These are phyloP conservation scores for Pythium grandisporangium DNA, from an alignment of 352 stramenopile species.

Conservation along the genomic window DNA sequence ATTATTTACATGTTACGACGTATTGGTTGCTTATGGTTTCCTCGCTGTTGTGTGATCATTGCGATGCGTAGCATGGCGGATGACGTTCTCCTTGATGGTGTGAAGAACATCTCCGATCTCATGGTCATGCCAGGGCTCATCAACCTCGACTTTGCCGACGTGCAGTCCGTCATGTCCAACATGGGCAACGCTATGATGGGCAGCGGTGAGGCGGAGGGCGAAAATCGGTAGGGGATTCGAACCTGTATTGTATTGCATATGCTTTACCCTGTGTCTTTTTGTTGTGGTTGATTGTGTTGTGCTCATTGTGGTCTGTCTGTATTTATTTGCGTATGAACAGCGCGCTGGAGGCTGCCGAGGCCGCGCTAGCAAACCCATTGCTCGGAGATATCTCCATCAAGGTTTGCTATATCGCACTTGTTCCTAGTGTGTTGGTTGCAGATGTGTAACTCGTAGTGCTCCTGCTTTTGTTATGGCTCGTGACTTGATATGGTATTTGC, in stretches of 20 bases:
- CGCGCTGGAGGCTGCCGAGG: constrained; percentile 76
- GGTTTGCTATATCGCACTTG: too few species aligned
- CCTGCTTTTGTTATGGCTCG: too few species aligned
- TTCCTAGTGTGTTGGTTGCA: too few species aligned
- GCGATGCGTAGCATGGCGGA: constrained; percentile 49
- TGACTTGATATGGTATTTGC: too few species aligned
- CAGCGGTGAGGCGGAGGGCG: constrained; percentile 87
- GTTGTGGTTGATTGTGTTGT: too few species aligned
- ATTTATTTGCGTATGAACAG: constrained; percentile 15
- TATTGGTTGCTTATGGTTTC: too few species aligned
- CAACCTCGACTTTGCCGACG: constrained; percentile 83
- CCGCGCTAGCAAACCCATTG: constrained; percentile 80
- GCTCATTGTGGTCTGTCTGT: too few species aligned
- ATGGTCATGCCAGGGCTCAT: constrained; percentile 87
- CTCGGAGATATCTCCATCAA: constrained; percentile 87
- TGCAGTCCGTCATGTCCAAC: constrained; percentile 84
- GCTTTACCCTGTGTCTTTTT: too few species aligned
- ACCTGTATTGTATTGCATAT: too few species aligned
- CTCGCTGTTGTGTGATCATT: too few species aligned
- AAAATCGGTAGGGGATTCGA: constrained; percentile 57
- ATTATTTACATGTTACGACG: too few species aligned
- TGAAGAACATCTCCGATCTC: constrained; percentile 85
- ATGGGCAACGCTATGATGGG: constrained; percentile 88
- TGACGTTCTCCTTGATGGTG: constrained; percentile 76
- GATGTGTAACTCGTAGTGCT: too few species aligned